A percentile compares a stretch with the other conserved stretches of the same genome.
Conservation (phyloP, 2,329 filamentous ascomycete species). For the Verticillium nubilum region DNA sequence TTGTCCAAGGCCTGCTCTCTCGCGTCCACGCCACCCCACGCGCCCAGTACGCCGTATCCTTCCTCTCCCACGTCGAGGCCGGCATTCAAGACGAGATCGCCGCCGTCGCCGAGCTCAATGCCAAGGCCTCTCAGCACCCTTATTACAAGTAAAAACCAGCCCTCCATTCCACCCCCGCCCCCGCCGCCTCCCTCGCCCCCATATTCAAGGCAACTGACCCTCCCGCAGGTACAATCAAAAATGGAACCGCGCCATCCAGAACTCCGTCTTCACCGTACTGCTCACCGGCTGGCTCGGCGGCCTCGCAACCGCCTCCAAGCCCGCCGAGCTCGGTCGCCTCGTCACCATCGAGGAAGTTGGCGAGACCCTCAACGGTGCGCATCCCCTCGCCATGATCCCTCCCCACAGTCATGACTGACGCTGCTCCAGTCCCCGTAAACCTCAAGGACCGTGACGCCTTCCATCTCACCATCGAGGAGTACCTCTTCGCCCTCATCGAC, state of each 20-base stretch:
- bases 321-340: conserved; percentile 57
- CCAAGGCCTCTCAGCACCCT: conserved; percentile 75
- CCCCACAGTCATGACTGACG: neutral
- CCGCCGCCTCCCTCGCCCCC: neutral
- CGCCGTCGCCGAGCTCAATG: conserved; percentile 64
- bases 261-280: conserved; percentile 57
- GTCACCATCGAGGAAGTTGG: conserved; percentile 87
- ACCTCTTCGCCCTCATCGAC: conserved; percentile 80
- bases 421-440: conserved; percentile 71
- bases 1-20: conserved; percentile 77
- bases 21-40: conserved; percentile 83
- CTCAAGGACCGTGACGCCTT: conserved; percentile 86
- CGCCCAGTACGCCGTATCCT: conserved; percentile 50
- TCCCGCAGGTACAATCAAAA: conserved; percentile 65
- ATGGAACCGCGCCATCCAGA: conserved; percentile 82
- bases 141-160: conserved; percentile 76
- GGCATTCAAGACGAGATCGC: conserved; percentile 66
- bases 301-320: conserved; percentile 46
- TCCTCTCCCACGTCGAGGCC: conserved; percentile 68
- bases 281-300: conserved; percentile 75
- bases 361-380: conserved; percentile 64
- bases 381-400: neutral
- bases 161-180: neutral
- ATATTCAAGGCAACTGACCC: conserved; percentile 1
- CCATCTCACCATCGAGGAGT: conserved; percentile 96